A percentile compares a stretch with the other conserved stretches of the same genome.
Conservation (phyloP, 768 basidiomycete genomes). For the Xerocomellus dryophilus region DNA sequence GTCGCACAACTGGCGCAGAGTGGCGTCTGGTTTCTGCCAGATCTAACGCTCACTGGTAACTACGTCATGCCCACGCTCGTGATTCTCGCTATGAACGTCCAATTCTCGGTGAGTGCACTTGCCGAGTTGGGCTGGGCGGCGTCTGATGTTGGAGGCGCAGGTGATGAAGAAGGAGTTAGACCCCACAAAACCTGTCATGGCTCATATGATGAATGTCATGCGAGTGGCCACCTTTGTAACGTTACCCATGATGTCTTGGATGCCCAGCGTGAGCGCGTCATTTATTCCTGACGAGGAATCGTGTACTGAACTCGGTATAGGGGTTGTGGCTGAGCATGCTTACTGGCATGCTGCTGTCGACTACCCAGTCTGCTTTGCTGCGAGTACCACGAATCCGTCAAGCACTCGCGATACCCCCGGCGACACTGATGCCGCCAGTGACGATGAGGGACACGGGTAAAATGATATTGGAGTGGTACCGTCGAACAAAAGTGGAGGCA, state of each 20-base stretch:
- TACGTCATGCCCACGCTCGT: conserved; percentile 64
- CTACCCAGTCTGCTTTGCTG: conserved; percentile 47
- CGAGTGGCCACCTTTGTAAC: conserved; percentile 53
- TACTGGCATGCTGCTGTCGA: conserved; percentile 45
- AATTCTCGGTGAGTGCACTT: conserved; percentile 56
- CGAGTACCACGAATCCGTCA: conserved; percentile 42
- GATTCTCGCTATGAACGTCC: conserved; percentile 60
- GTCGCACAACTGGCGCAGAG: conserved; percentile 73
- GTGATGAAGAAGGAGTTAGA: conserved; percentile 54
- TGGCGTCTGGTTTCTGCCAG: conserved; percentile 68
- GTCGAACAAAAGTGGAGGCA: not conserved
- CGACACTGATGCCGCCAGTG: conserved; percentile 14
- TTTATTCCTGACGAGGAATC: not conserved
- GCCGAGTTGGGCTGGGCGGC: not conserved
- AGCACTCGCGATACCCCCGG: conserved; percentile 34
- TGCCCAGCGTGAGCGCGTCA: conserved; percentile 59
- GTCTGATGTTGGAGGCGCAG: conserved; percentile 22
- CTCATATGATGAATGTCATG: conserved; percentile 67
- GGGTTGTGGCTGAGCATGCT: conserved; percentile 59
- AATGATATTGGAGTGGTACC: conserved; percentile 20
- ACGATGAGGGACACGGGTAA: conserved; percentile 30
- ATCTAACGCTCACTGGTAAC: conserved; percentile 80
- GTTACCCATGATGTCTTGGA: conserved; percentile 50
- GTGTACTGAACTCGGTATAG: conserved; percentile 31
- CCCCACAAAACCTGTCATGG: conserved; percentile 49